A percentile compares a stretch with the other conserved stretches of the same genome.
Evolutionary conservation across 2,329 filamentous ascomycete species (phyloP).

Genomic region (Botrytis pseudocinerea): DNA sequence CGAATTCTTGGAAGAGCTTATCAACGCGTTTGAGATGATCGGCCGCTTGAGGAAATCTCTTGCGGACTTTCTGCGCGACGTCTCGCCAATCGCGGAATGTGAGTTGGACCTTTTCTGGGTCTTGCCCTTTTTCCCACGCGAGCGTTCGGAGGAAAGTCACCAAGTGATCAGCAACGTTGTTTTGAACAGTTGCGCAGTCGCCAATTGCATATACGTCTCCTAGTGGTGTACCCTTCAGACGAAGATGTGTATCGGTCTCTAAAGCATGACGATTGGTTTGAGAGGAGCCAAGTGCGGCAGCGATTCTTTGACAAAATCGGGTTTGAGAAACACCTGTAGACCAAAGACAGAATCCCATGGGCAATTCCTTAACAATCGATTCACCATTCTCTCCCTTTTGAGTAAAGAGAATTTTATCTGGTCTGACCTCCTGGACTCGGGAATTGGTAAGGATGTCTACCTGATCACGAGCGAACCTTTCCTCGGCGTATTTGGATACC

Average conservation of each 20-base stretch:
- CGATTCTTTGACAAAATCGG: constrained; percentile 73
- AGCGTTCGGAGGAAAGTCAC: constrained; percentile 84
- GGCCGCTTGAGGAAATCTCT: constrained; percentile 86
- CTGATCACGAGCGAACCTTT: constrained; percentile 85
- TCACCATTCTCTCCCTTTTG: constrained; percentile 75
- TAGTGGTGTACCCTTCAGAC: constrained; percentile 81
- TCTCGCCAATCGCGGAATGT: constrained; percentile 85
- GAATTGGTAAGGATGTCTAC: constrained; percentile 92
- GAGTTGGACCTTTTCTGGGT: constrained; percentile 84
- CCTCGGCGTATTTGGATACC: constrained; percentile 87
- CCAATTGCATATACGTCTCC: constrained; percentile 97
- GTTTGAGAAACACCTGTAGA: constrained; percentile 93
- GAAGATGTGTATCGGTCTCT: constrained; percentile 91
- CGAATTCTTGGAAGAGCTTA: constrained; percentile 86
- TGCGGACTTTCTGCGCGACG: constrained; percentile 80
- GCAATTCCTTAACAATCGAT: constrained; percentile 84
- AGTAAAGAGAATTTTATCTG: constrained; percentile 84
- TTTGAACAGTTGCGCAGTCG: constrained; percentile 95
- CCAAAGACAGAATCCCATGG: constrained; percentile 96
- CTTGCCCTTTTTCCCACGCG: constrained; percentile 87
- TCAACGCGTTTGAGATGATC: constrained; percentile 87
- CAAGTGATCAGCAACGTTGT: constrained; percentile 91
- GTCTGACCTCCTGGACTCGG: constrained; percentile 82
- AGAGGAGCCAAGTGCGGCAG: constrained; percentile 69
- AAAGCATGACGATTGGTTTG: constrained; percentile 91